Conservation (phyloP, 345 rosid species). For the Combretum micranthum region DNA sequence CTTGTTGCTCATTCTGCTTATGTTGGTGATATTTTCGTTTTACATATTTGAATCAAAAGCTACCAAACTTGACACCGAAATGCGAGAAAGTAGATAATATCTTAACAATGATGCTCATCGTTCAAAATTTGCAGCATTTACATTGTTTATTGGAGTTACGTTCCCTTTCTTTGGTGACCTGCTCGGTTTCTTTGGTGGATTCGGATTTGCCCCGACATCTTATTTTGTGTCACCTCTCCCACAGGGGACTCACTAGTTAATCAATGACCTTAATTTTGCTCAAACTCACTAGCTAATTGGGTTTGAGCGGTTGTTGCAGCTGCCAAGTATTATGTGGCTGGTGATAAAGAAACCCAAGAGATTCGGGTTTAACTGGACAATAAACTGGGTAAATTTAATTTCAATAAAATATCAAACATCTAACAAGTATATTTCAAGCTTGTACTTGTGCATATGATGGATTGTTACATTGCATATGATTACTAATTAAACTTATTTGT, state of each 20-base stretch:
- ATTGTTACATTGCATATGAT: too few relatives aligned
- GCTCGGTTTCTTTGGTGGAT: conserved; percentile 95
- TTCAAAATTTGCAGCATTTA: conserved; percentile 51
- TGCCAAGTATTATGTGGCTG: conserved; percentile 92
- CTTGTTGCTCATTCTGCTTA: conserved; percentile 65
- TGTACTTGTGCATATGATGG: too few relatives aligned
- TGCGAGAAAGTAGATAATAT: background rate
- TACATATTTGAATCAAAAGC: background rate
- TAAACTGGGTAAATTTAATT: conserved; percentile 72
- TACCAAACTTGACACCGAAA: background rate
- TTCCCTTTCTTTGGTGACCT: conserved; percentile 97
- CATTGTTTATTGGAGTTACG: conserved; percentile 74
- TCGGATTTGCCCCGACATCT: conserved; percentile 91
- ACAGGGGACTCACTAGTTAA: too few relatives aligned
- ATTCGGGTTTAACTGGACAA: conserved; percentile 63
- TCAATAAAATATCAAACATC: background rate
- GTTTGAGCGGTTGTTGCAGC: conserved; percentile 31
- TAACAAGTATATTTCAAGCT: background rate
- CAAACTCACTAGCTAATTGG: too few relatives aligned
- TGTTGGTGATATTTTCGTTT: conserved; percentile 47
- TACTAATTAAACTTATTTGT: too few relatives aligned
- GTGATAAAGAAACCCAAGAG: conserved; percentile 78
- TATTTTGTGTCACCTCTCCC: conserved; percentile 50
- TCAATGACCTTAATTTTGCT: too few relatives aligned
- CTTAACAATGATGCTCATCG: background rate